These are phyloP conservation scores for Cyclotella atomus DNA, from an alignment of 108 stramenopile species.

Conservation along the genomic window DNA sequence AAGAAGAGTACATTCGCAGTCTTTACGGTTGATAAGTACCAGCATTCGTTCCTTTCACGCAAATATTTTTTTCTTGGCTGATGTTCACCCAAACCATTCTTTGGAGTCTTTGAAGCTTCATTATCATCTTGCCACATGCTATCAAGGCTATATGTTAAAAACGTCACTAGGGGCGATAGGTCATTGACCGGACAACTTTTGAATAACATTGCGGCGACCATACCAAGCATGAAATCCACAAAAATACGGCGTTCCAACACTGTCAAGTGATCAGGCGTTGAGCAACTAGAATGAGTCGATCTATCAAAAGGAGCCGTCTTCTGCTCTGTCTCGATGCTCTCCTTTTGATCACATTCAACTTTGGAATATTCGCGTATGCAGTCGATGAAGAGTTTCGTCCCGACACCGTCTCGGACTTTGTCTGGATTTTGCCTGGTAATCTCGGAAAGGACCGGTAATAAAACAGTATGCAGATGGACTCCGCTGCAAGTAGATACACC, in stretches of 20 bases:
- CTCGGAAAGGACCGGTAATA: constrained; percentile 70
- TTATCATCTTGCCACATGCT: constrained; percentile 49
- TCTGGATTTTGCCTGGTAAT: constrained; percentile 58
- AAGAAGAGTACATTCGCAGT: constrained; percentile 47
- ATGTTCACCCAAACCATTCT: constrained; percentile 9
- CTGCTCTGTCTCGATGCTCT: background rate
- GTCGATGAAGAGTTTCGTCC: constrained; percentile 52
- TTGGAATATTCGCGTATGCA: constrained; percentile 39
- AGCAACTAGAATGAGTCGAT: background rate
- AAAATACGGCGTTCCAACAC: constrained; percentile 46
- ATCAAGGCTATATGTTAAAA: constrained; percentile 61
- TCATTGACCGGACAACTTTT: constrained; percentile 40
- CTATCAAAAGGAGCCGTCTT: background rate
- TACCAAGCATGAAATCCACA: constrained; percentile 61
- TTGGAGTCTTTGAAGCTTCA: background rate
- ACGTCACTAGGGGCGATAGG: constrained; percentile 55
- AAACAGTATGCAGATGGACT: constrained; percentile 47
- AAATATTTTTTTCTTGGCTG: too few species aligned
- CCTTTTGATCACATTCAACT: background rate
- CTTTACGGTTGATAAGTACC: constrained; percentile 39
- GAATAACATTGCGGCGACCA: constrained; percentile 56
- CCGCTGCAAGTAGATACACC: constrained; percentile 37
- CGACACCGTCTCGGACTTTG: constrained; percentile 70
- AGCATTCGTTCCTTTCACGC: constrained; percentile 25
- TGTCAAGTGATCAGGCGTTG: constrained; percentile 21